These are phyloP conservation scores for Solanum aculeatissimum DNA, from an alignment of 305 asterid species.

Conservation along the genomic window DNA sequence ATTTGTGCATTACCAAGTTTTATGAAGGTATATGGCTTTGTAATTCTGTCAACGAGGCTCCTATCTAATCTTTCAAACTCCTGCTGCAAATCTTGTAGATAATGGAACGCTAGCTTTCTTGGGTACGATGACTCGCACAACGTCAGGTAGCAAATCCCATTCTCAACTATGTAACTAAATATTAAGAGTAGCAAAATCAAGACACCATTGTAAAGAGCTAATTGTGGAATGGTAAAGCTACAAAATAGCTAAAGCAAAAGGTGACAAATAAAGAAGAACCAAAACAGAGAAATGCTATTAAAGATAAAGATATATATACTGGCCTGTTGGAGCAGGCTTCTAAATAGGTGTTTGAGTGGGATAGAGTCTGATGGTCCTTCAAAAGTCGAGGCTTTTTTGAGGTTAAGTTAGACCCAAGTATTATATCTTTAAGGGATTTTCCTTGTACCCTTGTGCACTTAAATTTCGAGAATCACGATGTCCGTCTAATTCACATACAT, in stretches of 20 bases:
- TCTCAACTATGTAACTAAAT: constrained; percentile 37
- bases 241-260: not conserved
- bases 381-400: no score
- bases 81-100: constrained; percentile 40
- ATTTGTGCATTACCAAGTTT: constrained; percentile 30
- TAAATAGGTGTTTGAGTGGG: not conserved
- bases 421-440: no score
- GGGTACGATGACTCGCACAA: constrained; percentile 42
- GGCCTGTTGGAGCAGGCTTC: not conserved
- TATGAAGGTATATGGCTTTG: constrained; percentile 36
- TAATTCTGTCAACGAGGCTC: constrained; percentile 12
- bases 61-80: constrained; percentile 29
- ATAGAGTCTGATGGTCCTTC: not conserved
- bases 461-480: no score
- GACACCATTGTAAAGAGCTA: not conserved
- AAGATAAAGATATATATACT: not conserved
- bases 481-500: not conserved
- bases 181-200: not conserved
- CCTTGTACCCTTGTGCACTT: no score
- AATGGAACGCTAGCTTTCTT: constrained; percentile 33
- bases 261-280: not conserved
- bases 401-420: no score
- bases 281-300: not conserved
- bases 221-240: not conserved
- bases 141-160: constrained; percentile 45